phyloP scores from a whole-genome alignment of 345 rosid genomes.

The Sisymbrium irio region DNA sequence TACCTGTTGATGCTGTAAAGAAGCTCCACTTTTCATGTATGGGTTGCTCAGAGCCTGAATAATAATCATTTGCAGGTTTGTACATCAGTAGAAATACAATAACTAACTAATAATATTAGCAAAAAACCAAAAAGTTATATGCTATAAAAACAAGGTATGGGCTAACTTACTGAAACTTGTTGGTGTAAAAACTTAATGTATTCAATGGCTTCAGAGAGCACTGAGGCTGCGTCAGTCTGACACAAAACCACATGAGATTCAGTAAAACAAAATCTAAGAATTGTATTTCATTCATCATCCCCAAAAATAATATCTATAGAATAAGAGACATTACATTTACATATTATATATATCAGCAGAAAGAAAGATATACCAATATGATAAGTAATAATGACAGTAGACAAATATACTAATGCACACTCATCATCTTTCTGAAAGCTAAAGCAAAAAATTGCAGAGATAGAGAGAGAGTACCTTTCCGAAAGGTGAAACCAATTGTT shows the following conservation, averaged over 20 bases:
- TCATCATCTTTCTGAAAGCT: conserved; percentile 40
- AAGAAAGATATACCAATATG: conserved; percentile 15
- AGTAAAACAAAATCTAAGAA: conserved; percentile 35
- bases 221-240: conserved; percentile 99
- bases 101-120: background rate
- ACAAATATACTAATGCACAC: conserved; percentile 41
- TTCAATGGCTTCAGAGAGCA: conserved; percentile 96
- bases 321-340: conserved; percentile 16
- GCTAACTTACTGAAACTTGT: conserved; percentile 74
- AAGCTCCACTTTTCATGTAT: conserved; percentile 90
- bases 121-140: background rate
- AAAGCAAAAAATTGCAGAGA: conserved; percentile 30
- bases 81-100: conserved; percentile 25
- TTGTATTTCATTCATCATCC: conserved; percentile 28
- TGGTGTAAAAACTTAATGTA: conserved; percentile 97
- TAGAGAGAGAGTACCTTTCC: conserved; percentile 75
- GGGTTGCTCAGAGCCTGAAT: conserved; percentile 79
- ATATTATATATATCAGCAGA: background rate
- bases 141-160: conserved; percentile 20
- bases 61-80: conserved; percentile 34
- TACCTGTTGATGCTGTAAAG: conserved; percentile 79
- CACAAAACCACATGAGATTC: conserved; percentile 41
- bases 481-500: conserved; percentile 99
- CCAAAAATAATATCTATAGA: conserved; percentile 8
- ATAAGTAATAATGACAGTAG: conserved; percentile 27